phyloP scores from a whole-genome alignment of 257 asterid genomes.

The Rubia yunnanensis region DNA sequence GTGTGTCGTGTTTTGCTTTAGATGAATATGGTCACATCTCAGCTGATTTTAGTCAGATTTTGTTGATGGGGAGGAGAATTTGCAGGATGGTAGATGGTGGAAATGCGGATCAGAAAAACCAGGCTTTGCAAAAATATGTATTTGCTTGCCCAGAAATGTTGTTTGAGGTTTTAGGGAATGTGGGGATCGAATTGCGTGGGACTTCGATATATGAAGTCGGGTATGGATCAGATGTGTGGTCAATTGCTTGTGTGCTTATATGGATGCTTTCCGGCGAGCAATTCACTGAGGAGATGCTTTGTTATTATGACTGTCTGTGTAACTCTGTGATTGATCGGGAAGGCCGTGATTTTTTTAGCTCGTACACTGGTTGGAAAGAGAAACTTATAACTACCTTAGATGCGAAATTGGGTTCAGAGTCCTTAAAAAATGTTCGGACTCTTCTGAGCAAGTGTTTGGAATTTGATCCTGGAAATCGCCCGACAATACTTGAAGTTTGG shows the following conservation, averaged over 20 bases:
- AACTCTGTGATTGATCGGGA: conserved; percentile 26
- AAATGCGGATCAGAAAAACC: conserved; percentile 20
- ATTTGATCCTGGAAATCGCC: conserved; percentile 48
- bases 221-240: conserved; percentile 76
- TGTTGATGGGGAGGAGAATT: conserved; percentile 39
- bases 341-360: conserved; percentile 25
- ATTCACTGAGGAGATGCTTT: conserved; percentile 33
- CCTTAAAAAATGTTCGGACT: conserved; percentile 23
- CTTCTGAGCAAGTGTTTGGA: conserved; percentile 46
- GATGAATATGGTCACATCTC: conserved; percentile 44
- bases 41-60: conserved; percentile 46
- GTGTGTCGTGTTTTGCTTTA: conserved; percentile 41
- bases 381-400: conserved; percentile 34
- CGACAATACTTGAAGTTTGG: conserved; percentile 55
- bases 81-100: conserved; percentile 13
- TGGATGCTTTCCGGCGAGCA: conserved; percentile 52
- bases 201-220: conserved; percentile 31
- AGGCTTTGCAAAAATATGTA: conserved; percentile 21
- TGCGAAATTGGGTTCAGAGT: conserved; percentile 32
- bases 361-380: conserved; percentile 44
- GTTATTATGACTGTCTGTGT: conserved; percentile 23
- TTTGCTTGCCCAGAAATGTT: conserved; percentile 71
- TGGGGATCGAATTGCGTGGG: conserved; percentile 25
- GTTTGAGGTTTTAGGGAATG: conserved; percentile 23
- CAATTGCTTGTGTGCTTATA: conserved; percentile 55